phyloP scores from a whole-genome alignment of 768 basidiomycete species.

The Leucosporidium creatinivorum region DNA sequence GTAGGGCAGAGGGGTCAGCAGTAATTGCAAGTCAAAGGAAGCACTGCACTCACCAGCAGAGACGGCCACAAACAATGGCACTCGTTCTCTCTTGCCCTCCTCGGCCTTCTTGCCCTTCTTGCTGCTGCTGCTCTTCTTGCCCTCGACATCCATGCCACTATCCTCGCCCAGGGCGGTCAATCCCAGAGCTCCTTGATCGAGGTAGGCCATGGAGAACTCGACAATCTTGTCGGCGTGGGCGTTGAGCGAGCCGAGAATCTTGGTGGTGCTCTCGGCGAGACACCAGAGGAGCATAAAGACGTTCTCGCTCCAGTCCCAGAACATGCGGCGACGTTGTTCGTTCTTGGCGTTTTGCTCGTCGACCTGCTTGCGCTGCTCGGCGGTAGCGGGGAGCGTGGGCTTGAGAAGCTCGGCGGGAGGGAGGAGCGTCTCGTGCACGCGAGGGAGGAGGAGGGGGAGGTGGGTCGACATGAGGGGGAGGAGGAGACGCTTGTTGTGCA shows the following conservation, averaged over 20 bases:
- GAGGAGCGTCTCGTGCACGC: slow-evolving; percentile 18
- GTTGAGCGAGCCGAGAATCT: slow-evolving; percentile 29
- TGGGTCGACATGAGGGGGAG: slow-evolving; percentile 24
- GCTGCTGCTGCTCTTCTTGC: slow-evolving; percentile 1
- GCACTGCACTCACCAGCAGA: slow-evolving; percentile 12
- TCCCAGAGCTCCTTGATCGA: slow-evolving; percentile 14
- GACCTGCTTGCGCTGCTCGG: slow-evolving; percentile 7
- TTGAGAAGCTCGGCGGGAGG: slow-evolving; percentile 13
- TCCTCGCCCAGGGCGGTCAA: slow-evolving; percentile 12
- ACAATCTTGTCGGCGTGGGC: slow-evolving; percentile 13
- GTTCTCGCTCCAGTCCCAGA: slow-evolving; percentile 34
- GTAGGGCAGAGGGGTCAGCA: neutral
- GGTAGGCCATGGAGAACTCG: slow-evolving; percentile 13
- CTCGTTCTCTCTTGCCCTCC: slow-evolving; percentile 1
- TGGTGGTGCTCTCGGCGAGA: slow-evolving; percentile 32
- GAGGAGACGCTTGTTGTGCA: slow-evolving; percentile 34
- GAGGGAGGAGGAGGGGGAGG: slow-evolving; percentile 24
- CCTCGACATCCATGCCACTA: slow-evolving; percentile 1
- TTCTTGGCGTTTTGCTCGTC: slow-evolving; percentile 12
- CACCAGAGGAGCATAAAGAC: slow-evolving; percentile 26
- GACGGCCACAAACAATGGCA: slow-evolving; percentile 24
- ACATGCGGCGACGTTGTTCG: slow-evolving; percentile 15
- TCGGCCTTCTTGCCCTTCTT: slow-evolving; percentile 5
- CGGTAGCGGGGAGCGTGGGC: slow-evolving; percentile 17
- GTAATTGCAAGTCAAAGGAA: neutral